Conservation (phyloP, 805 yeast genomes). For the Ogataea chonburiensis region DNA sequence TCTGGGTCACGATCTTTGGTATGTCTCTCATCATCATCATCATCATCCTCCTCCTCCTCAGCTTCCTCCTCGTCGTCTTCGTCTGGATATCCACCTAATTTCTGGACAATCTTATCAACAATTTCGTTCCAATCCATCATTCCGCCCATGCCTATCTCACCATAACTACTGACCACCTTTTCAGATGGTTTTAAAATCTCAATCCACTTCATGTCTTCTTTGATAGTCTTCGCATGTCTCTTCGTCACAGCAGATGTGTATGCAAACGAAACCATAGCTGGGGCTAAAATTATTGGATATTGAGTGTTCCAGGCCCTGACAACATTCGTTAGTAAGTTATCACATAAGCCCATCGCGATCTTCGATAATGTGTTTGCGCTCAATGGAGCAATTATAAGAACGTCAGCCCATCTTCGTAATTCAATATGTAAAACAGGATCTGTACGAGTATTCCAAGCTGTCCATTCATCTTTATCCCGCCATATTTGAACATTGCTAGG, state of each 20-base stretch:
- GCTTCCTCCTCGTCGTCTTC: constrained; percentile 55
- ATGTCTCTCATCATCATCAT: constrained; percentile 28
- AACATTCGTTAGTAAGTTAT: constrained; percentile 56
- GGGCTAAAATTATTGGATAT: constrained; percentile 56
- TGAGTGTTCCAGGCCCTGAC: constrained; percentile 62
- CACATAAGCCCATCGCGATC: constrained; percentile 56
- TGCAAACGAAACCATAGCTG: constrained; percentile 61
- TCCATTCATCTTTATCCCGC: constrained; percentile 62
- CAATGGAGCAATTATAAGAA: constrained; percentile 53
- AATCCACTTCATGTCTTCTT: constrained; percentile 65
- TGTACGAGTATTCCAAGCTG: constrained; percentile 48
- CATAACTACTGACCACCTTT: constrained; percentile 52
- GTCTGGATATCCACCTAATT: constrained; percentile 51
- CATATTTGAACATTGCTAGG: constrained; percentile 49
- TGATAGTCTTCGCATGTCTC: constrained; percentile 49
- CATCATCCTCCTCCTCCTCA: constrained; percentile 37
- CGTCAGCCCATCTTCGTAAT: constrained; percentile 61
- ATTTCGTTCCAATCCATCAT: constrained; percentile 69
- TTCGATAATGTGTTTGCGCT: constrained; percentile 59
- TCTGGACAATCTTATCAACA: constrained; percentile 52
- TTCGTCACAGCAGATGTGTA: constrained; percentile 56
- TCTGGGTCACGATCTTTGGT: constrained; percentile 49
- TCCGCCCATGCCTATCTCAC: constrained; percentile 67
- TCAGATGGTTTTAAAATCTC: constrained; percentile 59
- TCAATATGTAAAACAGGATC: constrained; percentile 63